Evolutionary conservation across 768 basidiomycete genomes (phyloP).

Genomic region (Suillus variegatus): DNA sequence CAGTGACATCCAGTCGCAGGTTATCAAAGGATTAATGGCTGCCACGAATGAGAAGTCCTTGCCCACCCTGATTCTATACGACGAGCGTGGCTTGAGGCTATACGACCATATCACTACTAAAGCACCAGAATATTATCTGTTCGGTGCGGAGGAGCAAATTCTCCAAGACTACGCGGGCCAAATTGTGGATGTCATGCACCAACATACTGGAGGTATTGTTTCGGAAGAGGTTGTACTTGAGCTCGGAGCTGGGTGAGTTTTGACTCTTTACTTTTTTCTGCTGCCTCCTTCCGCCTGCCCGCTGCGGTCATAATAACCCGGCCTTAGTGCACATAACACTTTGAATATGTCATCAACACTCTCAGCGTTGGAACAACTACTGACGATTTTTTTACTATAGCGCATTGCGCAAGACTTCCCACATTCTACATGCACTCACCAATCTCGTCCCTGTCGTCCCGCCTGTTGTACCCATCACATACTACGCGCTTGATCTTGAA

Average conservation of each 20-base stretch:
- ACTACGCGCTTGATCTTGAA: constrained; percentile 94
- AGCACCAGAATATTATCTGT: constrained; percentile 87
- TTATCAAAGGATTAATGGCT: constrained; percentile 56
- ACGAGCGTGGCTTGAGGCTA: constrained; percentile 79
- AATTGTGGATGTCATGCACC: constrained; percentile 75
- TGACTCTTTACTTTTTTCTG: neutral
- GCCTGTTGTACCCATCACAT: constrained; percentile 59
- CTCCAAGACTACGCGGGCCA: constrained; percentile 70
- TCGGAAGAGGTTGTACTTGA: constrained; percentile 73
- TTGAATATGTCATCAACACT: neutral
- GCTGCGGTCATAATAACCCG: neutral
- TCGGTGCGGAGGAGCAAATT: constrained; percentile 85
- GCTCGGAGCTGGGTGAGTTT: constrained; percentile 88
- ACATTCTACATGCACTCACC: constrained; percentile 74
- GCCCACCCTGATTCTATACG: constrained; percentile 85
- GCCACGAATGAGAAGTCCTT: constrained; percentile 60
- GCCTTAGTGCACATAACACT: neutral
- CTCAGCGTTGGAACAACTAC: neutral
- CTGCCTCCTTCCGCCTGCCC: neutral
- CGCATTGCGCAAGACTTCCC: constrained; percentile 86
- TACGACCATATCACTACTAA: constrained; percentile 86
- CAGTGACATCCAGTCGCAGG: constrained; percentile 43
- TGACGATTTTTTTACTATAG: constrained; percentile 38
- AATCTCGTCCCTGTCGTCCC: constrained; percentile 42
- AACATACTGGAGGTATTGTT: constrained; percentile 26